Evolutionary conservation across 345 rosid species (phyloP), one percentile per base, ranked within the genome.

Genomic region (Brassica juncea): DNA sequence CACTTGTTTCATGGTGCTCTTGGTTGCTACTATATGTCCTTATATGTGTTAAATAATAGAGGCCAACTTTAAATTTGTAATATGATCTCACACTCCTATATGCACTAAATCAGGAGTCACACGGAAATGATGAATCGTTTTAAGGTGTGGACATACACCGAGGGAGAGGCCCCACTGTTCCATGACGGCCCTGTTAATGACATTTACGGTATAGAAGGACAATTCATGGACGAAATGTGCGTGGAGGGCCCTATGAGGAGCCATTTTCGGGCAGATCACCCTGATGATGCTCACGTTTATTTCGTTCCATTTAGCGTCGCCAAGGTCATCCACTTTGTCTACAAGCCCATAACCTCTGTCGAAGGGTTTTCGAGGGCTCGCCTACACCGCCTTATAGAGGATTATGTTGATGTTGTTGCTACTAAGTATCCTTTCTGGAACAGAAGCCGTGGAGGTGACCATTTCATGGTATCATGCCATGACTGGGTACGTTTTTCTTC

Each of bases 381-480:
- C 0, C 80, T 91, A 6, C 89, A 87, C 34, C 83, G 81, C n/a
- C 64, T 89, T 4, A 86, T 85, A 3, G 82, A 81, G 84, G 96
- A 88, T 80, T 91, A 88, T 68, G 74, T 89, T 32, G 70, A 64
- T 6, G 68, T 82, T 4, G 42, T 91, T 10, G 60, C 89, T 4
- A 73, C 21, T 15, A 82, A 77, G 66, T 83, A 89, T 58, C 87
- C 88, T 0, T 85, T 81, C 35, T 89, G 96, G 96, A 91, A 89
- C 15, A 73, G 84, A 58, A 89, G 86, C 74, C 44, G 21, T 0
- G 92, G 96, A 9, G 91, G 85, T 0, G 96, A 89, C 77, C 96
- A 91, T 81, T 91, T 91, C 70, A 37, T 91, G 76, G 66, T 91
- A 47, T 88, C 93, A 63, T 89, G 96, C 44, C 96, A 89, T 76